phyloP scores from a whole-genome alignment of 2,329 filamentous ascomycete species.

The Fusarium albosuccineum region DNA sequence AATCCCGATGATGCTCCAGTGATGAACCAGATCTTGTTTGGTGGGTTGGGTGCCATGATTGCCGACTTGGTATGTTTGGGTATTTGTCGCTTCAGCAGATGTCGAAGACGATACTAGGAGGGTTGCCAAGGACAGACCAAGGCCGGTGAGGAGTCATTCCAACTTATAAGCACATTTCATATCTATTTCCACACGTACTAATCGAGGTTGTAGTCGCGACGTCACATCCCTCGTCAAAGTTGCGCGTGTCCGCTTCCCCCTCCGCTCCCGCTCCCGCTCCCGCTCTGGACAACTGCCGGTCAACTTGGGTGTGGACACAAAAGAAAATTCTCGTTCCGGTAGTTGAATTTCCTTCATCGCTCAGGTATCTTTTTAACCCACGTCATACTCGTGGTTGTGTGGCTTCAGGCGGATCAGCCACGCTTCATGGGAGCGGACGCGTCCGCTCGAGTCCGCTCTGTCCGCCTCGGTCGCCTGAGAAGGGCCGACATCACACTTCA shows the following conservation, averaged over 20 bases:
- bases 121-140: too few species aligned
- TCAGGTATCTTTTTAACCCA: too few species aligned
- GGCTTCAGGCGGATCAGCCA: neutral
- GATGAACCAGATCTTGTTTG: slow-evolving; percentile 9
- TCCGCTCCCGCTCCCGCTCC: neutral
- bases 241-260: neutral
- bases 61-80: neutral
- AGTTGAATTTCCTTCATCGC: too few species aligned
- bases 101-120: neutral
- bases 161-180: too few species aligned
- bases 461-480: neutral
- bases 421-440: neutral
- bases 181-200: too few species aligned
- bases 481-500: neutral
- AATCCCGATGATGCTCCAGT: slow-evolving; percentile 18
- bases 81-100: neutral
- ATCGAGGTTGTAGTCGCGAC: too few species aligned
- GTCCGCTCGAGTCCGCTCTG: slow-evolving; percentile 3
- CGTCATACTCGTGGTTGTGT: neutral
- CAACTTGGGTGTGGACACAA: too few species aligned
- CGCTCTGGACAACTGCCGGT: neutral
- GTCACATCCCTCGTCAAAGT: too few species aligned
- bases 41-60: neutral
- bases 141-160: too few species aligned
- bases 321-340: too few species aligned